phyloP scores from a whole-genome alignment of 306 rosid genomes.

The Castanea mollissima region DNA sequence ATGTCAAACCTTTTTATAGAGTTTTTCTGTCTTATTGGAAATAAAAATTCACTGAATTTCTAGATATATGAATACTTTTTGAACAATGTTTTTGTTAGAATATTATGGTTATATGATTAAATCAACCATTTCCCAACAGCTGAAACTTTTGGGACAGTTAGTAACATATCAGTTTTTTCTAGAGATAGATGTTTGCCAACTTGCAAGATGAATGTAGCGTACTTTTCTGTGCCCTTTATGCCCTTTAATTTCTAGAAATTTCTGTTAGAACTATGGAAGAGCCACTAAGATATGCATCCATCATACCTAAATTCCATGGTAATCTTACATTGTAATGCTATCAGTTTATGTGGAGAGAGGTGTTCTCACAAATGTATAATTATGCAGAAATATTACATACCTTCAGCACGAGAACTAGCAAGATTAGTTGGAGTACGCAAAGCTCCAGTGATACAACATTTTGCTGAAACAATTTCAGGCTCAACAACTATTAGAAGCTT shows the following conservation, averaged over 20 bases:
- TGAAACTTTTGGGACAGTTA: no score
- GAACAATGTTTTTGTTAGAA: not conserved
- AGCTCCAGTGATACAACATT: slow-evolving; percentile 74
- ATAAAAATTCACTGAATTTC: not conserved
- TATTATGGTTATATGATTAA: no score
- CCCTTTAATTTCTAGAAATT: no score
- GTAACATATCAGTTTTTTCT: no score
- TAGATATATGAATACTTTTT: not conserved
- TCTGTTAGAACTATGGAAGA: no score
- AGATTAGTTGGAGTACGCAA: slow-evolving; percentile 67
- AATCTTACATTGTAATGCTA: not conserved
- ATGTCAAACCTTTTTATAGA: not conserved
- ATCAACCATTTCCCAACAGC: no score
- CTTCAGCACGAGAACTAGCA: slow-evolving; percentile 60
- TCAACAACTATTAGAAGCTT: slow-evolving; percentile 61
- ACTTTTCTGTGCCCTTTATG: no score
- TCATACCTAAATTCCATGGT: not conserved
- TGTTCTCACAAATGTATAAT: slow-evolving; percentile 1
- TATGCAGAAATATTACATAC: slow-evolving; percentile 37
- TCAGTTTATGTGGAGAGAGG: not conserved
- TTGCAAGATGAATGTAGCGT: no score
- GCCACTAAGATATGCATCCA: not conserved
- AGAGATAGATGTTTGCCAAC: no score
- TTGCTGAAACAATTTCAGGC: slow-evolving; percentile 75
- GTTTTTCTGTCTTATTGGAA: no score